Percentiles rank a stretch among this genome's conserved stretches.
Conservation (phyloP, 1,284 basidiomycete genomes). For the Ganoderma sp. region DNA sequence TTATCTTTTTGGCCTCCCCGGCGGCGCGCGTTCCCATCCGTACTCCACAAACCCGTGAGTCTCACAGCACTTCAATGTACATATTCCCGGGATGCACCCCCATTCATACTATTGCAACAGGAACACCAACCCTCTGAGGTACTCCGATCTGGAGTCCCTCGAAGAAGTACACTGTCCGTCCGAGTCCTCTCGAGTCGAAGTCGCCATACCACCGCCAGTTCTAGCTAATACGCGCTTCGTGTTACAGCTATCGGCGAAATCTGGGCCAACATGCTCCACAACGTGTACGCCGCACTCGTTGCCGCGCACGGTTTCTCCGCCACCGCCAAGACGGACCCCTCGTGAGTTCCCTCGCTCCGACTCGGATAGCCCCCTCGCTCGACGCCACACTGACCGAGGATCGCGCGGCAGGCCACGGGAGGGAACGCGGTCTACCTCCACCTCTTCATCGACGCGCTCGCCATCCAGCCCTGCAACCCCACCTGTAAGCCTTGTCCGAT, state of each 20-base stretch:
- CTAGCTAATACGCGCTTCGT: slow-evolving; percentile 23
- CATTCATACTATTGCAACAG: slow-evolving; percentile 10
- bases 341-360: slow-evolving; percentile 29
- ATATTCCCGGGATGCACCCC: not conserved
- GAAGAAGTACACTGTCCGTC: slow-evolving; percentile 44
- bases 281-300: slow-evolving; percentile 56
- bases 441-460: slow-evolving; percentile 53
- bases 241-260: slow-evolving; percentile 53
- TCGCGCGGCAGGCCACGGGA: slow-evolving; percentile 37
- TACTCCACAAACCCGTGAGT: slow-evolving; percentile 49
- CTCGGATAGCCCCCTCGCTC: not conserved
- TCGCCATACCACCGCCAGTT: no score
- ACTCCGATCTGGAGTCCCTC: slow-evolving; percentile 44
- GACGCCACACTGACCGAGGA: slow-evolving; percentile 24
- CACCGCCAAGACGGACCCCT: slow-evolving; percentile 43
- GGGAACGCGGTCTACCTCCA: slow-evolving; percentile 56
- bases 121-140: slow-evolving; percentile 25
- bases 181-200: not conserved
- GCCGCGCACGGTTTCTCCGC: slow-evolving; percentile 48
- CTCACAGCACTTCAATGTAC: no score
- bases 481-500: not conserved
- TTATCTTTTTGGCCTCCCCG: slow-evolving; percentile 43
- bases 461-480: slow-evolving; percentile 16
- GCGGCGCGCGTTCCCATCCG: slow-evolving; percentile 47
- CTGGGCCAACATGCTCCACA: slow-evolving; percentile 61